Evolutionary conservation across 163 green algal species (phyloP).

Genomic region (Chlamydomonas reinhardtii): DNA sequence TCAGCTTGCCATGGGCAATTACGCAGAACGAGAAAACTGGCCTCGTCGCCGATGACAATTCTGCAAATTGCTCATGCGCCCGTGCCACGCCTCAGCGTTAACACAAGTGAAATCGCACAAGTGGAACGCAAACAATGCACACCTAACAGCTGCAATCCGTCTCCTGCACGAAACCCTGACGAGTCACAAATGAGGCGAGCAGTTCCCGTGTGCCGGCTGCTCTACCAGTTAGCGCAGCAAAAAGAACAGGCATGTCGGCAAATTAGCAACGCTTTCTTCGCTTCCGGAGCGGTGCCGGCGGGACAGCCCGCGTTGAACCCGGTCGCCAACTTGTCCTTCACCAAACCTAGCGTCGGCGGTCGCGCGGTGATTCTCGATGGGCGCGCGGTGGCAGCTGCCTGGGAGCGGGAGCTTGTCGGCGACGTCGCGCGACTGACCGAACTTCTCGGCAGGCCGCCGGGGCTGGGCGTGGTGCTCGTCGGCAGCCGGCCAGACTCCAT

Average conservation of each 20-base stretch:
- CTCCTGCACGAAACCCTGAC: too few relatives aligned
- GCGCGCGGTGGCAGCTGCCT: conserved; percentile 62
- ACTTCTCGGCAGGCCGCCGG: conserved; percentile 64
- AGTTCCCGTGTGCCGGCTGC: neutral
- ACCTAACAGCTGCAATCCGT: too few relatives aligned
- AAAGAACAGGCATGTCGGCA: too few relatives aligned
- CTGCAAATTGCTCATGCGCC: too few relatives aligned
- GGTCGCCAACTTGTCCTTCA: neutral
- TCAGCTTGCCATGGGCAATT: too few relatives aligned
- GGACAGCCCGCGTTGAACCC: too few relatives aligned
- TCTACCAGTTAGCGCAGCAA: neutral
- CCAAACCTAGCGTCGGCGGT: neutral
- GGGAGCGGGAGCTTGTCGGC: conserved; percentile 69
- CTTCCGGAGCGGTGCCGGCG: neutral
- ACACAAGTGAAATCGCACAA: too few relatives aligned
- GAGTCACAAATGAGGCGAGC: neutral
- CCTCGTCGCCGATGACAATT: too few relatives aligned
- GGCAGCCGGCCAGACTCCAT: conserved; percentile 80
- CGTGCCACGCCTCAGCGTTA: too few relatives aligned
- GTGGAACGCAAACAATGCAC: too few relatives aligned
- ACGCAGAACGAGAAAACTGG: too few relatives aligned
- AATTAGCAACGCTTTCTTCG: neutral
- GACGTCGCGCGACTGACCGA: conserved; percentile 58
- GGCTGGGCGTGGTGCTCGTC: conserved; percentile 85
- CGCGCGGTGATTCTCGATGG: conserved; percentile 69